Evolutionary conservation across 2,329 filamentous ascomycete species (phyloP).

Genomic region (Aspergillus bombycis): DNA sequence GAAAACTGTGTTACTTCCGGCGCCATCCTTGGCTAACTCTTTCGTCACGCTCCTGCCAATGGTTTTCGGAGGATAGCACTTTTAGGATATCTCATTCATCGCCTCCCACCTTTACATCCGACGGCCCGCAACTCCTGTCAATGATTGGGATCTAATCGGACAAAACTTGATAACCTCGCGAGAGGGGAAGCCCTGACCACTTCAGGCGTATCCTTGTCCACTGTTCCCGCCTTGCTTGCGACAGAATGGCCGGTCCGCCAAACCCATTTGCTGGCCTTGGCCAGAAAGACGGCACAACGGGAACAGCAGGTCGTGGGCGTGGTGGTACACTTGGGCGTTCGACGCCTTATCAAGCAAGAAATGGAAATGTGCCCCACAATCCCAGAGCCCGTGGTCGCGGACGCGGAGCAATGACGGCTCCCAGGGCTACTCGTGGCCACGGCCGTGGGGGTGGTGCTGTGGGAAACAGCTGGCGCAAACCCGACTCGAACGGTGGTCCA

Average conservation of each 20-base stretch:
- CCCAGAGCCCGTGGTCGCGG: constrained; percentile 26
- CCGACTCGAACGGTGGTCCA: constrained; percentile 15
- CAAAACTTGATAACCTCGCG: not conserved
- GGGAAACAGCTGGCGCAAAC: constrained; percentile 23
- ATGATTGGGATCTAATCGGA: constrained; percentile 1
- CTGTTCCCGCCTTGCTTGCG: constrained; percentile 26
- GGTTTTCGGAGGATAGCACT: constrained; percentile 19
- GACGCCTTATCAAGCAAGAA: constrained; percentile 23
- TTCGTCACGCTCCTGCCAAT: constrained; percentile 24
- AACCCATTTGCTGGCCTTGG: constrained; percentile 32
- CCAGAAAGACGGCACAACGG: constrained; percentile 30
- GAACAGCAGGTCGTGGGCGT: constrained; percentile 29
- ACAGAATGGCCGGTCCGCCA: constrained; percentile 36
- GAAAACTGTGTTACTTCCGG: constrained; percentile 7
- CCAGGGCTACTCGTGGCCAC: constrained; percentile 21
- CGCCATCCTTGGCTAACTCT: constrained; percentile 22
- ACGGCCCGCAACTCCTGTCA: not conserved
- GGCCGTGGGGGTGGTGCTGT: constrained; percentile 22
- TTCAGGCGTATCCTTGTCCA: constrained; percentile 18
- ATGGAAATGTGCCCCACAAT: constrained; percentile 20
- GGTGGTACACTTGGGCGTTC: constrained; percentile 23
- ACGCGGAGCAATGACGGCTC: constrained; percentile 17
- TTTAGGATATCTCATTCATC: constrained; percentile 16
- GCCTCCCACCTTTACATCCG: constrained; percentile 2
- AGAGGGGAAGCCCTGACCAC: not conserved